Evolutionary conservation across 176 grass and related monocot species (phyloP), one percentile per base, ranked within the genome.

Genomic region (Aegilops sharonensis): DNA sequence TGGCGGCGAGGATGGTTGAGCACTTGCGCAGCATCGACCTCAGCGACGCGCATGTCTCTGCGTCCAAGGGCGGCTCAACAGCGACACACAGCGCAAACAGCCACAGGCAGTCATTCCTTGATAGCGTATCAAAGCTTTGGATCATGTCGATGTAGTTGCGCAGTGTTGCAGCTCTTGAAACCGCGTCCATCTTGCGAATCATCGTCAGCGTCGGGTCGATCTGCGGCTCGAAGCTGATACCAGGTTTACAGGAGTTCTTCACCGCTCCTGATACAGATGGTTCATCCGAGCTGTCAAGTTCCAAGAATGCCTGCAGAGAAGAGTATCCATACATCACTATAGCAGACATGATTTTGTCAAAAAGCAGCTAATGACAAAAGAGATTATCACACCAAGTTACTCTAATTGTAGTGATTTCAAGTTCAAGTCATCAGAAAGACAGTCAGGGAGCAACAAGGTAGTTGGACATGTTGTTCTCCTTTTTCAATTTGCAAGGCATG

Each of bases 61-160:
- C 90, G 4, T 92, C 72, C 8, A 95, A 56, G 29, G 93, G 96
- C 35, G 78, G 64, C 18, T 95, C 90, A 4, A 98, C 87, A 10
- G 87, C 68, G 3, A 86, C 86, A 60, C 90, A 94, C 6, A 98
- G 36, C 18, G 93, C 88, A 92, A 98, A 98, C 9, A 95, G 67
- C 90, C 93, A 95, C 20, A 95, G n/a, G 84, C 93, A 98, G 48
- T 98, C 83, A 17, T 94, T 88, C 84, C 83, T 89, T n/a, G 88
- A 94, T 6, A 98, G 57, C 11, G 71, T 63, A 61, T 77, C 81
- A 79, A 85, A 71, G 77, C 93, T 92, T 29, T 94, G 88, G 31
- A 92, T 69, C 91, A 89, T 91, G 48, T 83, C 47, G 0, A 94
- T 88, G 61, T 92, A 92, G 47, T 95, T 98, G 50, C 85, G 60